Percentiles rank a stretch among this genome's conserved stretches.
These are phyloP conservation scores for Besnoitia besnoiti DNA, from an alignment of 169 alveolate species.

Conservation along the genomic window DNA sequence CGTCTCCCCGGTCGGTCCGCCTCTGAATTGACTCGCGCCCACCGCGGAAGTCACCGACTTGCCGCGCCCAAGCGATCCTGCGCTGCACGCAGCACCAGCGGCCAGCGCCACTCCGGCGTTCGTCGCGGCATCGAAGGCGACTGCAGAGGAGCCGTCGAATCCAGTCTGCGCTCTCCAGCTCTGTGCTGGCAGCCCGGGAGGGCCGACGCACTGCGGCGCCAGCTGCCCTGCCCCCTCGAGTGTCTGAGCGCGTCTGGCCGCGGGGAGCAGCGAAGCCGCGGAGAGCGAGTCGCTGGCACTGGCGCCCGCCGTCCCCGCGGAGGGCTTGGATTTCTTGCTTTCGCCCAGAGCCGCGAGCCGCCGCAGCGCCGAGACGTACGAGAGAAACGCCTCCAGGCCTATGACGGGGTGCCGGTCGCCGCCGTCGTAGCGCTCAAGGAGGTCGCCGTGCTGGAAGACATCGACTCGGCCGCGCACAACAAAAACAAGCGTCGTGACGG, in stretches of 20 bases:
- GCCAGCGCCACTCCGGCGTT: too few species aligned
- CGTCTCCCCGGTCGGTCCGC: too few species aligned
- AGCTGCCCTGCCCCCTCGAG: constrained; percentile 45
- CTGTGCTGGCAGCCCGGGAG: too few species aligned
- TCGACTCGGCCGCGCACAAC: constrained; percentile 61
- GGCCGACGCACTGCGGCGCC: too few species aligned
- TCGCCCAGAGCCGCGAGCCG: constrained; percentile 4
- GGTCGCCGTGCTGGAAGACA: constrained; percentile 56
- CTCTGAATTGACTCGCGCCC: too few species aligned
- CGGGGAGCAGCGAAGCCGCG: neutral
- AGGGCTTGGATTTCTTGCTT: neutral
- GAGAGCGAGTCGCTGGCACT: neutral
- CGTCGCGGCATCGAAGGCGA: too few species aligned
- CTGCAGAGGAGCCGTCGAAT: too few species aligned
- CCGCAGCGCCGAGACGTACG: constrained; percentile 59
- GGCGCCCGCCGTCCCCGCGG: neutral
- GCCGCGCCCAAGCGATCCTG: too few species aligned
- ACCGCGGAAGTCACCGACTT: too few species aligned
- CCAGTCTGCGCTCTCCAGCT: too few species aligned
- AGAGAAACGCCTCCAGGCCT: constrained; percentile 62
- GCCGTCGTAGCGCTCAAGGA: constrained; percentile 53
- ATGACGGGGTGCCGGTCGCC: constrained; percentile 54
- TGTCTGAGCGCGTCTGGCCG: neutral
- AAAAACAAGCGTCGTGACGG: constrained; percentile 29
- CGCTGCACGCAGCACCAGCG: too few species aligned